Base-by-base conservation (phyloP, 1,284 basidiomycete species). In the Malassezia yamatoensis region DNA sequence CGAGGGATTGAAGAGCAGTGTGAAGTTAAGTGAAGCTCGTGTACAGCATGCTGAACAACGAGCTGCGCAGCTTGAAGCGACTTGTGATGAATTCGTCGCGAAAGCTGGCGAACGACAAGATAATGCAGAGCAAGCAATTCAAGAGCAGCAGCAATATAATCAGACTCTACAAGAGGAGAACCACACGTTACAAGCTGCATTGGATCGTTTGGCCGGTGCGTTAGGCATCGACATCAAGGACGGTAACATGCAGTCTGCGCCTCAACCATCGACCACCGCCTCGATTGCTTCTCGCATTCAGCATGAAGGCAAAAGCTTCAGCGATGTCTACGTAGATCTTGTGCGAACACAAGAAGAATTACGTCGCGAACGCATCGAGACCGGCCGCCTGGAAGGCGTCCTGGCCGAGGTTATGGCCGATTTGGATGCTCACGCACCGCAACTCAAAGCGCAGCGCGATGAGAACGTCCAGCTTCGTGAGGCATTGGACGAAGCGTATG, bases 321-420 rank as follows among this genome's bases (percentile, higher is more conserved):
- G 88, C 0, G 85, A 90, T 70, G 83, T 93, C 15, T 93, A 91
- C 70, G 81, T 85, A n/a, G 87, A 89, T 63, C 87, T 87, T 64
- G 83, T 90, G 44, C 81, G 83, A 53, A 81, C 91, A 46, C 85
- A 94, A 73, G 86, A 88, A 39, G 86, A 90, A 48, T 83, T 85
- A 52, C 80, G 82, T 15, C 81, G 80, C 67, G 87, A 90, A 72
- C 83, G 82, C 52, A 59, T 62, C 37, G 72, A 74, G 58, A 62
- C 54, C 34, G 53, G 47, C 33, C 67, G 67, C 20, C 62, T 73
- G 18, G 59, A 59, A 10, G 54, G 59, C 24, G 66, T 72, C 4
- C 62, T 74, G 0, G 62, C 67, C 35, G 61, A 66, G 37, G 67
- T 74, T 24, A 65, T 68, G 60, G 67, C 65, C 32, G 72, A 74